Base-by-base conservation (phyloP, 139 green algal species). In the Nannochloris sp. region DNA sequence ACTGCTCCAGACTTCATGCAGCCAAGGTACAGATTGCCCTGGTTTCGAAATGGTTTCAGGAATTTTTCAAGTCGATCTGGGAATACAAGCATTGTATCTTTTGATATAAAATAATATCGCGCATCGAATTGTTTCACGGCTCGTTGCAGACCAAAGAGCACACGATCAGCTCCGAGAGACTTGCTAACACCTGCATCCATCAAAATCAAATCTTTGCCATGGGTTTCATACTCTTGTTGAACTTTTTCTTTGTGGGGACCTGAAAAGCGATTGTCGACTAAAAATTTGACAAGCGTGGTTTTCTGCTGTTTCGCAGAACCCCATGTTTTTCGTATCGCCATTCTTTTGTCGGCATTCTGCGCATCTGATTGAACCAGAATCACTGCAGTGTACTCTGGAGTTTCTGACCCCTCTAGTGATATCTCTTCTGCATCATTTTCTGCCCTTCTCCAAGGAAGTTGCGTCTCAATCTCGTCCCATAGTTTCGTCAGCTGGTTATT, bases 51-150 rank as follows among this genome's bases (percentile, higher is more conserved):
- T n/a, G 60, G 66, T 14, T 50, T 8, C 27, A 87, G 65, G 34
- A 81, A 84, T 8, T 50, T 71, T 0, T 61, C 60, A 29, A 87
- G 46, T 11, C 68, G 69, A 9, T 75, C 57, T 4, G 83, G 34
- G 60, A 85, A 76, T 18, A 87, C 64, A 12, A 75, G 75, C 19
- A 87, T 76, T 50, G 83, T 74, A 57, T 87, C 80, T 50, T 81
- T 71, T 3, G 81, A 68, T 27, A 90, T 90, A 69, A 90, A 78
- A 55, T 90, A 88, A 56, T 88, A 90, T 50, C 83, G 66, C 18
- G 83, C 82, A 50, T 83, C 74, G 46, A 53, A 53, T 12, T 53
- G 18, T 53, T 19, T 21, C 4, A 53, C 18, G 2, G 46, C 46
- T 21, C n/a, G 46, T 12, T 25, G 46, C n/a, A 53, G 18, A 19